Base-by-base conservation (phyloP, 1,284 basidiomycete genomes). In the Puccinia polysora region DNA sequence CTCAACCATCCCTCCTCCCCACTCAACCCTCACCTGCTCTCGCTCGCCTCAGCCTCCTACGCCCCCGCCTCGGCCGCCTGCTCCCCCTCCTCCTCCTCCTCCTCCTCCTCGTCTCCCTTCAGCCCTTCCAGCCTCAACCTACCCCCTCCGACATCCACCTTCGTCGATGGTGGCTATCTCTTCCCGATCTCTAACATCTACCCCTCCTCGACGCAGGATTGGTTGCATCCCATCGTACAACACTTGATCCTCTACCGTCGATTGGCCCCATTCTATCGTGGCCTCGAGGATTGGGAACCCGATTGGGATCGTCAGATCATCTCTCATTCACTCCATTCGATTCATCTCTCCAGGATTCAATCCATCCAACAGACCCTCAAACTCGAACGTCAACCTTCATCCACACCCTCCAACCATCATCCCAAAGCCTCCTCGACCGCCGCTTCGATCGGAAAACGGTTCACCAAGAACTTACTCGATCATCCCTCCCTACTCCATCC, bases 251-350 rank as follows among this genome's bases (percentile, higher is more conserved):
- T 89, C 77, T 87, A 90, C 75, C 88, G 91, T 78, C 88, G 86
- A 78, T 85, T 98, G 30, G 91, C 93, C 0, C 96, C 96, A 0
- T 97, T 97, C 82, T 98, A 97, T 81, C 86, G 91, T 53, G 93
- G 94, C 3, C 84, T 96, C 34, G 93, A 97, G 78, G 95, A 97
- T 75, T 97, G 90, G 78, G 88, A 90, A 34, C 87, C 89, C 14
- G 84, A 85, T 69, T 94, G 90, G 89, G 86, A 89, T 75, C 87
- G 89, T 77, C 88, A 89, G 62, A 88, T 87, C 79, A 88, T 95
- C 74, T 84, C 89, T 32, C 85, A 87, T 3, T 87, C 88, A 10
- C 84, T 89, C 75, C 89, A 86, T 81, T 85, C 86, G 69, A 80
- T 83, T 34, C 59, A n/a, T 4, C 12, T 58, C 40, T 32, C 67